Percentiles rank a stretch among this genome's conserved stretches.
Evolutionary conservation across 2,329 filamentous ascomycete species (phyloP).

Genomic region (Aspergillus sergii): DNA sequence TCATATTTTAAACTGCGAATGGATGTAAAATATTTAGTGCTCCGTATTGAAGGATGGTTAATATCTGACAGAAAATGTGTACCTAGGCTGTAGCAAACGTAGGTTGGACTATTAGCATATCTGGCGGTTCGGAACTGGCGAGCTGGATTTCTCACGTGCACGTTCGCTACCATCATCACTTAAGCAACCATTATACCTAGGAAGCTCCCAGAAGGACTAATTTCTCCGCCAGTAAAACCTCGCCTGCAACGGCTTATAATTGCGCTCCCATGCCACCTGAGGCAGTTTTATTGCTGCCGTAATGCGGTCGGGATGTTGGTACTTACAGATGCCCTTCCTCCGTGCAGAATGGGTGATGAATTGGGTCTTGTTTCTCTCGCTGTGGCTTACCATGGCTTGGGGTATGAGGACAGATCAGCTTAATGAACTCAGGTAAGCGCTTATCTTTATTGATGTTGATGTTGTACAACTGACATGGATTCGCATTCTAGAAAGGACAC

Average conservation of each 20-base stretch:
- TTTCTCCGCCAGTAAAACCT: constrained; percentile 32
- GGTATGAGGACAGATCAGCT: constrained; percentile 41
- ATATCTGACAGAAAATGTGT: neutral
- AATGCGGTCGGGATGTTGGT: constrained; percentile 47
- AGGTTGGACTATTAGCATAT: constrained; percentile 26
- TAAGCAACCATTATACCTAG: constrained; percentile 8
- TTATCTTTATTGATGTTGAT: neutral
- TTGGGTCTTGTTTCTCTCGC: constrained; percentile 37
- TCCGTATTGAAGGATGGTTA: neutral
- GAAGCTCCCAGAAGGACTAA: constrained; percentile 10
- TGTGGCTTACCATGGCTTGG: constrained; percentile 38
- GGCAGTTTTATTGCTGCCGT: constrained; percentile 31
- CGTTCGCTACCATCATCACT: constrained; percentile 8
- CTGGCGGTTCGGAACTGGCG: constrained; percentile 27
- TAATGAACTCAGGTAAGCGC: constrained; percentile 38
- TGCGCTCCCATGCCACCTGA: constrained; percentile 28
- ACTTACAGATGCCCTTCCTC: constrained; percentile 38
- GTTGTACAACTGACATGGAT: neutral
- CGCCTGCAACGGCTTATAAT: constrained; percentile 23
- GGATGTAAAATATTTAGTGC: neutral
- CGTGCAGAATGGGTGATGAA: constrained; percentile 36
- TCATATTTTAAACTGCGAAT: neutral
- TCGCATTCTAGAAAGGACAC: constrained; percentile 43
- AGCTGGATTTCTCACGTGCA: constrained; percentile 20
- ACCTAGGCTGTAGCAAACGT: neutral